These are phyloP conservation scores for Plenodomus biglobosus DNA, from an alignment of 2,329 filamentous ascomycete species.

Conservation along the genomic window DNA sequence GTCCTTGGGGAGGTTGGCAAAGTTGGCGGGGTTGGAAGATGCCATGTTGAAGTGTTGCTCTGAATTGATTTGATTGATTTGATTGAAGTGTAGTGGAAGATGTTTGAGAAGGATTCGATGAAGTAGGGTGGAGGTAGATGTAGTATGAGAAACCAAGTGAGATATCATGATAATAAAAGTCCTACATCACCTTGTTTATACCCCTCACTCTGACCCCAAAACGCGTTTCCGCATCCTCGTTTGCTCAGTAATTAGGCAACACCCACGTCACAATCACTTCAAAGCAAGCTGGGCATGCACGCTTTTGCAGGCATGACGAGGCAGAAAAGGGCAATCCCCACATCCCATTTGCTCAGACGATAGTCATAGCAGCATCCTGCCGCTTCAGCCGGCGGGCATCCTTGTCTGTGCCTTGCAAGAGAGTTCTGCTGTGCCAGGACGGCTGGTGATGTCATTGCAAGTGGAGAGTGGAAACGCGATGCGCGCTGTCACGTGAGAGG, in stretches of 20 bases:
- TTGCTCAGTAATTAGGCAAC: neutral
- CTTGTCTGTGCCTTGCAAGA: slow-evolving; percentile 6
- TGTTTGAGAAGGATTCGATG: neutral
- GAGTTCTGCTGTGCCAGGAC: neutral
- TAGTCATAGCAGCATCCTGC: neutral
- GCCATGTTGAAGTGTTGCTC: slow-evolving; percentile 31
- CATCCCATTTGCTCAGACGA: slow-evolving; percentile 9
- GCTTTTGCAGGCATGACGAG: slow-evolving; percentile 4
- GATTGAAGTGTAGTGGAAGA: neutral
- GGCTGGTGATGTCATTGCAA: slow-evolving; percentile 23
- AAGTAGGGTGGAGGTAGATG: neutral
- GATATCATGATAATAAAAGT: too few species aligned
- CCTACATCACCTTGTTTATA: neutral
- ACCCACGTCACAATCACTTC: neutral
- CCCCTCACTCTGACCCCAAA: neutral
- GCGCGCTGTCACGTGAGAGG: slow-evolving; percentile 13
- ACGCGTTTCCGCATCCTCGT: neutral
- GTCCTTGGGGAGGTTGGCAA: slow-evolving; percentile 55
- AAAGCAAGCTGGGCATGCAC: neutral
- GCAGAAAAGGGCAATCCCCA: slow-evolving; percentile 6
- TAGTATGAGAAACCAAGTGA: neutral
- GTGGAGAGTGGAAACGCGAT: slow-evolving; percentile 6
- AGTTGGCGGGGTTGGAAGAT: slow-evolving; percentile 54
- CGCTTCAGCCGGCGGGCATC: slow-evolving; percentile 23
- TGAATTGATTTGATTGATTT: neutral